A percentile compares a stretch with the other conserved stretches of the same genome.
Conservation (phyloP, 78 protist genomes). For the Guillardia theta region DNA sequence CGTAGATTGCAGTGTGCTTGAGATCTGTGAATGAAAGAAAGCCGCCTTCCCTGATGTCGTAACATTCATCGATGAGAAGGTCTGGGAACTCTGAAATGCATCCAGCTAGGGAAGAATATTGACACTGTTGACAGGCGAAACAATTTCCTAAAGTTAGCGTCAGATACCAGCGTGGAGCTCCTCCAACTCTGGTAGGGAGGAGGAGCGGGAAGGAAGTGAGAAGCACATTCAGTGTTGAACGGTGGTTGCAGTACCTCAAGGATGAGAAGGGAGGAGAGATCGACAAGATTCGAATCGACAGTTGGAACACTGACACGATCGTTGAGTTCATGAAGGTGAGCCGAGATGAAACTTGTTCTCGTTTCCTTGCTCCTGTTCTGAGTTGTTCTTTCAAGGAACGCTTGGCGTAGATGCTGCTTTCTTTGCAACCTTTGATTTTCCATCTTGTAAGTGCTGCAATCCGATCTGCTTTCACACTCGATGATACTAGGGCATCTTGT, state of each 20-base stretch:
- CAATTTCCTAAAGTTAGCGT: background rate
- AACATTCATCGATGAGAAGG: background rate
- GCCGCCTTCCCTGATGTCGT: background rate
- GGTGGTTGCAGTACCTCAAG: background rate
- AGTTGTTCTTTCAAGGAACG: too few relatives aligned
- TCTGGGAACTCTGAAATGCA: background rate
- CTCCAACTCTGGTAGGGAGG: background rate
- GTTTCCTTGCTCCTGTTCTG: too few relatives aligned
- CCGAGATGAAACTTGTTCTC: background rate
- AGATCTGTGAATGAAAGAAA: background rate
- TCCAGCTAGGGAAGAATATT: background rate
- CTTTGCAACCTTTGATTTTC: too few relatives aligned
- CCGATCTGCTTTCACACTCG: too few relatives aligned
- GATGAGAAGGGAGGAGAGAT: background rate
- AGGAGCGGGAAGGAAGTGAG: background rate
- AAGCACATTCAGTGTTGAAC: background rate
- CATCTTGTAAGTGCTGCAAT: too few relatives aligned
- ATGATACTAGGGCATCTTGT: too few relatives aligned
- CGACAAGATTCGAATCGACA: background rate
- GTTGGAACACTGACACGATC: background rate
- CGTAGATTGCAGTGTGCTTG: background rate
- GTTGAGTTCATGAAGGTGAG: background rate
- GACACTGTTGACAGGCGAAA: background rate
- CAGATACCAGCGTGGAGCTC: background rate
- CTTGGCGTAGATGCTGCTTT: too few relatives aligned